Percentiles rank a stretch among this genome's conserved stretches.
phyloP scores from a whole-genome alignment of 2,329 filamentous ascomycete genomes.

The Trichoderma lentiforme region DNA sequence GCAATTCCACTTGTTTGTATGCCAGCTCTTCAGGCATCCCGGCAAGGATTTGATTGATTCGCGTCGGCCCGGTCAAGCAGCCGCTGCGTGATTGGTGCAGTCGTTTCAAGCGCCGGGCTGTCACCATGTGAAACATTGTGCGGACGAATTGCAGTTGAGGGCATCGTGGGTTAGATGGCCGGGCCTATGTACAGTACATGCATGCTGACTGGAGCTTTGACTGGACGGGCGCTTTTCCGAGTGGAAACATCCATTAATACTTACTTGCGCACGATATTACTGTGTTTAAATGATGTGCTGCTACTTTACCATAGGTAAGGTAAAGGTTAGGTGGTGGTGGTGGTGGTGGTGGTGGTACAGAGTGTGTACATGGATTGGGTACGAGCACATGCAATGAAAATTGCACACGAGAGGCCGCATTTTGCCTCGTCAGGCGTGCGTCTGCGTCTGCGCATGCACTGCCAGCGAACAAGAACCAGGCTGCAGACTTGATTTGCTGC shows the following conservation, averaged over 20 bases:
- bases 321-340: neutral
- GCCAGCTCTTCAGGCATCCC: neutral
- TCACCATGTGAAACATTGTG: constrained; percentile 9
- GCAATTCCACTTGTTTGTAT: neutral
- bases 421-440: neutral
- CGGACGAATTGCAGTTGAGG: constrained; percentile 4
- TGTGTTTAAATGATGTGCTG: neutral
- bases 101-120: constrained; percentile 16
- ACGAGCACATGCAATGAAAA: neutral
- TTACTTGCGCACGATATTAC: neutral
- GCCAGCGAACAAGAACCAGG: neutral
- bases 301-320: neutral
- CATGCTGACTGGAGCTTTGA: neutral
- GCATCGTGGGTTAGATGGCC: neutral
- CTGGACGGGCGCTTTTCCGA: neutral
- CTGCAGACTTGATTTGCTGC: neutral
- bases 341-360: neutral
- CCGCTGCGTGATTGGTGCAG: constrained; percentile 13
- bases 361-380: neutral
- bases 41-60: neutral
- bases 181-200: neutral
- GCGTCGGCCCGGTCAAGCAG: constrained; percentile 5
- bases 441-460: neutral
- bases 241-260: neutral
- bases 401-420: neutral